These are phyloP conservation scores for Monoraphidium neglectum DNA, from an alignment of 139 green algal species.

Conservation along the genomic window DNA sequence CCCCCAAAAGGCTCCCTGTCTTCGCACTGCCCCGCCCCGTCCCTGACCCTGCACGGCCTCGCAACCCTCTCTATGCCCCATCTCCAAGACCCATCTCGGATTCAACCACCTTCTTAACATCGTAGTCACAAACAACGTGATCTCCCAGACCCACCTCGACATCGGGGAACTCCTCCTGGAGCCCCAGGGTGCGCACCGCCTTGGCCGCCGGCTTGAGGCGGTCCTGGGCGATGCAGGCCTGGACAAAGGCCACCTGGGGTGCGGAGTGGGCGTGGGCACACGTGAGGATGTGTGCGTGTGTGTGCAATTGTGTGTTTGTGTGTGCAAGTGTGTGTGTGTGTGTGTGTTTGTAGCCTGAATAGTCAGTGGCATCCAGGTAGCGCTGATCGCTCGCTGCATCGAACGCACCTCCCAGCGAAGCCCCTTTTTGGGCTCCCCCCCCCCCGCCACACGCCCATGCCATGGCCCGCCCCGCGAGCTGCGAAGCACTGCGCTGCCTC, in stretches of 20 bases:
- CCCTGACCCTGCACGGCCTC: too few species aligned
- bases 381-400: neutral
- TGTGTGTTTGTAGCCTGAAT: neutral
- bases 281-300: neutral
- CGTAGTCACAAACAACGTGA: slow-evolving; percentile 4
- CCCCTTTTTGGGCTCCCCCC: too few species aligned
- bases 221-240: slow-evolving; percentile 46
- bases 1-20: too few species aligned
- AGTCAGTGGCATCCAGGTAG: neutral
- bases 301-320: neutral
- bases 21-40: too few species aligned
- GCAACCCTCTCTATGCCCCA: too few species aligned
- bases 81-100: too few species aligned
- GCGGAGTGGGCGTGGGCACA: neutral
- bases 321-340: neutral
- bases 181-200: slow-evolving; percentile 38
- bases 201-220: slow-evolving; percentile 57
- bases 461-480: slow-evolving; percentile 13
- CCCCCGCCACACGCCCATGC: neutral
- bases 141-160: slow-evolving; percentile 34
- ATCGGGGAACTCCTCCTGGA: slow-evolving; percentile 49
- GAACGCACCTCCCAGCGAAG: neutral
- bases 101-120: slow-evolving; percentile 25
- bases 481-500: neutral
- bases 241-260: slow-evolving; percentile 43